Conservation (phyloP, 2,329 filamentous ascomycete species). For the Paraconiothyrium brasiliense region DNA sequence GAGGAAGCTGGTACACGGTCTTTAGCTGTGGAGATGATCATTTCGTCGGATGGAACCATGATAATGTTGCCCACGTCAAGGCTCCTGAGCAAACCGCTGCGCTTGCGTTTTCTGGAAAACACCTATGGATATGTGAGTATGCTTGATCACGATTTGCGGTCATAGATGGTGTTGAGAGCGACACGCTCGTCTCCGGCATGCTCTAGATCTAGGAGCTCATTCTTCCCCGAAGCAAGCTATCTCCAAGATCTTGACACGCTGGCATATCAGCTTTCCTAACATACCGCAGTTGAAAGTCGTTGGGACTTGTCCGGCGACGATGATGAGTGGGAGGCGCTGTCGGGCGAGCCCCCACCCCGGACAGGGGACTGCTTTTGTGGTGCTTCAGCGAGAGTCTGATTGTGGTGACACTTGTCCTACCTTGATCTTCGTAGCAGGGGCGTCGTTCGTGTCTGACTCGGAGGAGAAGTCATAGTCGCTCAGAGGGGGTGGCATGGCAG, state of each 20-base stretch:
- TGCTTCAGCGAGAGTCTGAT: not conserved
- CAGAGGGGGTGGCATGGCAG: constrained; percentile 25
- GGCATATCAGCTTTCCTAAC: too few species aligned
- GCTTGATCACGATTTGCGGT: not conserved
- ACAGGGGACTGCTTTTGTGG: not conserved
- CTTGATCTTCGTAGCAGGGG: not conserved
- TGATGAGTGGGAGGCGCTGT: not conserved
- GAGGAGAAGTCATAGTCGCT: constrained; percentile 26
- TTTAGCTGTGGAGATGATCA: not conserved
- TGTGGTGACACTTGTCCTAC: not conserved
- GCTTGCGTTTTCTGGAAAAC: constrained; percentile 16
- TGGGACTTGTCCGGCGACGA: not conserved
- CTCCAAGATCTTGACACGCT: too few species aligned
- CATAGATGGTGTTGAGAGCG: too few species aligned
- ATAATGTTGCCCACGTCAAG: constrained; percentile 29
- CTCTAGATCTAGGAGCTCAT: too few species aligned
- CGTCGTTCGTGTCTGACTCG: constrained; percentile 1
- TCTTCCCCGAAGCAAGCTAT: too few species aligned
- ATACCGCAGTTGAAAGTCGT: not conserved
- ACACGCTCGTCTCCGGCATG: too few species aligned
- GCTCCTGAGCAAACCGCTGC: constrained; percentile 17
- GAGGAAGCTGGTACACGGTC: constrained; percentile 14
- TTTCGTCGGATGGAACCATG: constrained; percentile 12
- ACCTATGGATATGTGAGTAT: not conserved
- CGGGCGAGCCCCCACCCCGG: not conserved